A percentile compares a stretch with the other conserved stretches of the same genome.
Evolutionary conservation across 176 grass and related monocot genomes (phyloP).

Genomic region (Bonia amplexicaulis): DNA sequence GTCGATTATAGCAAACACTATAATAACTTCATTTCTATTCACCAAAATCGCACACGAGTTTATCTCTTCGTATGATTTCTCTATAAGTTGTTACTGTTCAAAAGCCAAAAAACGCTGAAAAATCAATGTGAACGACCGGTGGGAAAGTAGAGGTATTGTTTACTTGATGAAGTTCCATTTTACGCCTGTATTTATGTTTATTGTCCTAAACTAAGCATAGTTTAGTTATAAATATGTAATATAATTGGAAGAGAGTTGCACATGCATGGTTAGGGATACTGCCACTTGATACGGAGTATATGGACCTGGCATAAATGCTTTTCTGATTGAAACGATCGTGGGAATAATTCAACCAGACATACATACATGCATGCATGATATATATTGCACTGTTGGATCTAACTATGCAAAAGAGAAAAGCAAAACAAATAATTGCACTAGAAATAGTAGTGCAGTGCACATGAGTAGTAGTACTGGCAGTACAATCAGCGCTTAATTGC

Average conservation of each 20-base stretch:
- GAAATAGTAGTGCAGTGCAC: conserved; percentile 4
- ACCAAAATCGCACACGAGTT: accelerated
- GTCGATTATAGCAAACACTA: too few species aligned
- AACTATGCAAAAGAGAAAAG: not conserved
- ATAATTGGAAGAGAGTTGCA: not conserved
- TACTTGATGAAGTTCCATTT: not conserved
- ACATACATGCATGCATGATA: not conserved
- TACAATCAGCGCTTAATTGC: not conserved
- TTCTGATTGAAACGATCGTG: not conserved
- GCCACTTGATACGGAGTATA: not conserved
- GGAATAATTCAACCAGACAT: not conserved
- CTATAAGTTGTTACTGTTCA: too few species aligned
- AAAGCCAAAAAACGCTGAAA: too few species aligned
- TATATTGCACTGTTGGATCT: conserved; percentile 8
- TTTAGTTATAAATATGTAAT: not conserved
- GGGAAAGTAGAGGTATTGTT: not conserved
- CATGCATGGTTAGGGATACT: conserved; percentile 14
- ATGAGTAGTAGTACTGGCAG: not conserved
- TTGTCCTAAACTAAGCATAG: not conserved
- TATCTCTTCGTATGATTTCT: too few species aligned
- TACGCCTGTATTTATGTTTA: not conserved
- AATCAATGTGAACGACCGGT: too few species aligned
- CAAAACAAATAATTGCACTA: conserved; percentile 33
- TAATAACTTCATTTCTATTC: too few species aligned
- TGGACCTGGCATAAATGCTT: not conserved